phyloP scores from a whole-genome alignment of 306 rosid species.

The Quillaja saponaria region DNA sequence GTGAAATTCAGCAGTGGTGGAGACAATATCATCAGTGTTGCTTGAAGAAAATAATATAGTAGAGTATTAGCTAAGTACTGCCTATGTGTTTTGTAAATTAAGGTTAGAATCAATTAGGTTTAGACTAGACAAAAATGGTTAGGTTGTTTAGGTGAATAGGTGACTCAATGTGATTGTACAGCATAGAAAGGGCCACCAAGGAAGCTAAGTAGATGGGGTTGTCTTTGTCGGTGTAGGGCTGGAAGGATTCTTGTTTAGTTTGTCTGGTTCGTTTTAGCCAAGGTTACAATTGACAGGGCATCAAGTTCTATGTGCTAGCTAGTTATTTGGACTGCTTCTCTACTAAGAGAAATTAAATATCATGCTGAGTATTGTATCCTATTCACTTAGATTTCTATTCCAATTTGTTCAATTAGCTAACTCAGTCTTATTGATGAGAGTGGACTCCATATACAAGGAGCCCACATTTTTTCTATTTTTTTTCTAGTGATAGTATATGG shows the following conservation, averaged over 20 bases:
- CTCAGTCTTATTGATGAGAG: too few relatives aligned
- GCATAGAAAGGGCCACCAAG: background rate
- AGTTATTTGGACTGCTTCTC: too few relatives aligned
- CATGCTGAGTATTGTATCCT: too few relatives aligned
- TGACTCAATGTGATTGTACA: slow-evolving; percentile 50
- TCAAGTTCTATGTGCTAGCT: too few relatives aligned
- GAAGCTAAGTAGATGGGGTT: slow-evolving; percentile 34
- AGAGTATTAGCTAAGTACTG: too few relatives aligned
- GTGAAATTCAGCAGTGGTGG: slow-evolving; percentile 51
- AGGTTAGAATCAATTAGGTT: too few relatives aligned
- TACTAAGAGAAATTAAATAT: too few relatives aligned
- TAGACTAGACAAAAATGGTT: slow-evolving; percentile 19
- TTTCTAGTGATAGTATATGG: too few relatives aligned
- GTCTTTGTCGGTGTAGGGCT: slow-evolving; percentile 45
- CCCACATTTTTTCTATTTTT: too few relatives aligned
- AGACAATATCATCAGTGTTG: slow-evolving; percentile 78
- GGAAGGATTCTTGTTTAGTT: slow-evolving; percentile 47
- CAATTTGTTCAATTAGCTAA: too few relatives aligned
- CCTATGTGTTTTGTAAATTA: slow-evolving; percentile 35
- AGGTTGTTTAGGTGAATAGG: slow-evolving; percentile 47
- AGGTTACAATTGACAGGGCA: slow-evolving; percentile 47
- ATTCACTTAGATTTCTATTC: too few relatives aligned
- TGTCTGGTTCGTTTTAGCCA: slow-evolving; percentile 34
- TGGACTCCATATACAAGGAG: too few relatives aligned
- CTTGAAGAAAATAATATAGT: slow-evolving; percentile 47